These are phyloP conservation scores for Chloris gayana DNA, from an alignment of 176 grass and related monocot species.

Conservation along the genomic window DNA sequence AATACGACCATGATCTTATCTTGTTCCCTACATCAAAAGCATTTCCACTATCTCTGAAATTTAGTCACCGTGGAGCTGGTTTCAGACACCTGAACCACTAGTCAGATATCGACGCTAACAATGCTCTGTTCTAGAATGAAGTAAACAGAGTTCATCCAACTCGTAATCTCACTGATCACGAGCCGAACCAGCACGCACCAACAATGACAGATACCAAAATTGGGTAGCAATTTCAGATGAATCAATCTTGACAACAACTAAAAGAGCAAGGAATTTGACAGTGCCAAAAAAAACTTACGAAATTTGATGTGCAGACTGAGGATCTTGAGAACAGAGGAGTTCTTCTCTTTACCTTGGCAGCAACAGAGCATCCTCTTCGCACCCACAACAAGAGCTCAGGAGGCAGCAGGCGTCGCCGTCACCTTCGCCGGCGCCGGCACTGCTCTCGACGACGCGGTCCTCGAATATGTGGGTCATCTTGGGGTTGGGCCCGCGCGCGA, in stretches of 20 bases:
- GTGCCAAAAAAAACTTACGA: too few species aligned
- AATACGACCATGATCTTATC: conserved; percentile 53
- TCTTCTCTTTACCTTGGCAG: conserved; percentile 4
- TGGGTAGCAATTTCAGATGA: neutral
- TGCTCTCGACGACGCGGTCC: conserved; percentile 62
- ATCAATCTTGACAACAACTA: neutral
- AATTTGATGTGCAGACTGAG: neutral
- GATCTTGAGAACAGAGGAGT: neutral
- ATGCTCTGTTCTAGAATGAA: conserved; percentile 15
- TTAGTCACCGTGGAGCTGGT: conserved; percentile 17
- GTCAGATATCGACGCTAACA: neutral
- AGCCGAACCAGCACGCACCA: neutral
- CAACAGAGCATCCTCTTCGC: conserved; percentile 38
- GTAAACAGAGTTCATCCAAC: neutral
- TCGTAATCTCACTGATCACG: neutral
- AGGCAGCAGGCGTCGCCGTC: conserved; percentile 30
- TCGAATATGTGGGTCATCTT: conserved; percentile 74
- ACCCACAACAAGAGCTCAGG: conserved; percentile 43
- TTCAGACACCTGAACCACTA: conserved; percentile 40
- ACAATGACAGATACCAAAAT: neutral
- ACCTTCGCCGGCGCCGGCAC: neutral
- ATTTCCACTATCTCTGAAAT: conserved; percentile 40
- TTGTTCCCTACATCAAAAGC: conserved; percentile 42
- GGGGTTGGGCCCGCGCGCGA: conserved; percentile 56
- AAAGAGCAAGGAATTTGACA: neutral